Conservation (phyloP, 2,329 filamentous ascomycete species). For the Alternaria angustiovoidea region DNA sequence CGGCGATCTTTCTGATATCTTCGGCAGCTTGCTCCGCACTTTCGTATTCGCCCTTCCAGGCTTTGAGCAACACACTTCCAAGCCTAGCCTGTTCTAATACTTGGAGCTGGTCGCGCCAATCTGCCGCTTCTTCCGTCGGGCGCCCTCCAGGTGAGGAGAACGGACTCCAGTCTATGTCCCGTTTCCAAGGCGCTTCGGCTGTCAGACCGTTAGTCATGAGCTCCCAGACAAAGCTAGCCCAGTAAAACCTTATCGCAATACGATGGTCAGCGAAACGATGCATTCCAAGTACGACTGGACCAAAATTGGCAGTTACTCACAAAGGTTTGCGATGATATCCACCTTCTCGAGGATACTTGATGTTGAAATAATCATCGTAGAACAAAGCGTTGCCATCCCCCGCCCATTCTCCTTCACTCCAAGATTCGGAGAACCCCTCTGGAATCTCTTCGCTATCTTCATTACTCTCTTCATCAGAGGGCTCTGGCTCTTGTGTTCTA, state of each 20-base stretch:
- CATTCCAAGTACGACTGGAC: too few relatives aligned
- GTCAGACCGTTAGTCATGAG: slow-evolving; percentile 15
- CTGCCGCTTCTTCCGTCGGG: background rate
- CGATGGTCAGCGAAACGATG: background rate
- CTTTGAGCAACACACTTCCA: slow-evolving; percentile 11
- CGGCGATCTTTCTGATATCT: slow-evolving; percentile 3
- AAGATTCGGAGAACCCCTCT: background rate
- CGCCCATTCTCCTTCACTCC: background rate
- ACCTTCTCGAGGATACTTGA: background rate
- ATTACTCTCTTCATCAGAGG: background rate
- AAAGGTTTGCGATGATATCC: background rate
- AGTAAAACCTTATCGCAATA: background rate
- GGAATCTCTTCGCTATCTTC: background rate
- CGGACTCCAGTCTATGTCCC: background rate
- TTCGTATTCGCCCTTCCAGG: slow-evolving; percentile 13
- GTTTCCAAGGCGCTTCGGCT: background rate
- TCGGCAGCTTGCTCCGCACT: slow-evolving; percentile 10
- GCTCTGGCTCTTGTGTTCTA: background rate
- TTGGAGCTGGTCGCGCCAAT: background rate
- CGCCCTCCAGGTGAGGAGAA: slow-evolving; percentile 1
- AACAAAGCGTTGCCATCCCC: background rate
- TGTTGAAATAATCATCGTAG: background rate
- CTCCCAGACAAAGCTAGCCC: slow-evolving; percentile 13
- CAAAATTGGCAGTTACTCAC: background rate
- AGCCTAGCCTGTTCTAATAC: slow-evolving; percentile 17